Base-by-base conservation (phyloP, 208 protist species). In the Trypanosoma brucei region DNA sequence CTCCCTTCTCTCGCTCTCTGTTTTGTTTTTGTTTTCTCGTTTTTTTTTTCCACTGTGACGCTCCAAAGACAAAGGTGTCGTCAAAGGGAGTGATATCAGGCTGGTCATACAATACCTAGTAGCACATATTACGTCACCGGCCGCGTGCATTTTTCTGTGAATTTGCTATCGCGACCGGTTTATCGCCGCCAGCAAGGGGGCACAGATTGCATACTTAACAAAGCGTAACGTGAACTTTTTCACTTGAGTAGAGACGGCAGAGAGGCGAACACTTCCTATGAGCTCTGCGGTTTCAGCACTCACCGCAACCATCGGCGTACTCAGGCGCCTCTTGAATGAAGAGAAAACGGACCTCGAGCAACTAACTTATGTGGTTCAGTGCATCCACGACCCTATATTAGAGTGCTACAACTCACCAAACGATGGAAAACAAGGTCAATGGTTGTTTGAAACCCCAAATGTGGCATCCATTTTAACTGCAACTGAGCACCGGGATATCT, bases 321-420 rank as follows among this genome's bases (percentile, higher is more conserved):
- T 94, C 33, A 72, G 65, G 0, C 72, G 72, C 9, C 73, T 94
- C 36, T 65, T 88, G 5, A 72, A 89, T 37, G 78, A 91, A 50
- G 88, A 94, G 55, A 70, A 59, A 50, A 51, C 60, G 31, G 48
- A 58, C 2, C 65, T 85, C 9, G 54, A 67, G 14, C 81, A 90
- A 63, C 75, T 94, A 11, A 70, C 68, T 35, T 94, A 90, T 68
- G 44, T 92, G 2, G 73, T 92, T 14, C 79, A 88, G 59, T 72
- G 81, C 62, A 65, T 94, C 34, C 76, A 78, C 40, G 59, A 66
- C 49, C 80, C 80, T n/a, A 22, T 84, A 11, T 44, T 72, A 42
- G 65, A 76, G 7, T 30, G 54, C 34, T 72, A 72, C 51, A 55
- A 58, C 13, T 42, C 48, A 53, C 9, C 37, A 31, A 22, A 39